A percentile compares a stretch with the other conserved stretches of the same genome.
phyloP scores from a whole-genome alignment of 1,284 basidiomycete species.

The Boletus sp. region DNA sequence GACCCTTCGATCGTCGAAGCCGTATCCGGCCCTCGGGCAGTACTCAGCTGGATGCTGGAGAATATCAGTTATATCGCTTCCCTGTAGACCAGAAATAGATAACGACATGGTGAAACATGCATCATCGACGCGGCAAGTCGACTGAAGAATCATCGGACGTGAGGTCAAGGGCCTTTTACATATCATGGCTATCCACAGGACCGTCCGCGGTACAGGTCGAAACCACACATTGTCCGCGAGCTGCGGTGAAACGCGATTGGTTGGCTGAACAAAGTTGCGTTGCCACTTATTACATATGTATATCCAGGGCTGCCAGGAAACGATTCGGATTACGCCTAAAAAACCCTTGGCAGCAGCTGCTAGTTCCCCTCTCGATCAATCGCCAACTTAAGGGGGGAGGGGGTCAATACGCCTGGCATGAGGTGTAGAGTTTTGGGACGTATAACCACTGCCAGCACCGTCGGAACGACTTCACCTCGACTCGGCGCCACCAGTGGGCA shows the following conservation, averaged over 20 bases:
- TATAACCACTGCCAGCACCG: not conserved
- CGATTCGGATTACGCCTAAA: not conserved
- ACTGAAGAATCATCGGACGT: not conserved
- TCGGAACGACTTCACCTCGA: not conserved
- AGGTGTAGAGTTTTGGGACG: conserved; percentile 3
- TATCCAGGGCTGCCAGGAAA: not conserved
- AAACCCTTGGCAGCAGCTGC: not conserved
- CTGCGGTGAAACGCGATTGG: too few relatives aligned
- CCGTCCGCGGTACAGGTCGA: not conserved
- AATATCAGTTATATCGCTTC: not conserved
- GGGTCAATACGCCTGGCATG: not conserved
- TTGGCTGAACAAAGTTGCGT: too few relatives aligned
- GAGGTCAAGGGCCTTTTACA: not conserved
- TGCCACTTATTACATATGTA: too few relatives aligned
- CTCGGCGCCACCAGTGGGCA: conserved; percentile 2
- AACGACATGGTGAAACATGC: not conserved
- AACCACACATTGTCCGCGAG: not conserved
- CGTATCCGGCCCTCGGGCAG: not conserved
- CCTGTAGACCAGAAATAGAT: not conserved
- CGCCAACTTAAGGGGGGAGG: not conserved
- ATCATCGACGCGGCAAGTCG: conserved; percentile 2
- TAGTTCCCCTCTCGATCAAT: not conserved
- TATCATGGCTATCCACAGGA: conserved; percentile 3
- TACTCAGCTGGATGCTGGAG: not conserved
- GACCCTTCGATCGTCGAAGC: not conserved